Conservation (phyloP, 2,329 filamentous ascomycete genomes). For the Pseudonectria foliicola region DNA sequence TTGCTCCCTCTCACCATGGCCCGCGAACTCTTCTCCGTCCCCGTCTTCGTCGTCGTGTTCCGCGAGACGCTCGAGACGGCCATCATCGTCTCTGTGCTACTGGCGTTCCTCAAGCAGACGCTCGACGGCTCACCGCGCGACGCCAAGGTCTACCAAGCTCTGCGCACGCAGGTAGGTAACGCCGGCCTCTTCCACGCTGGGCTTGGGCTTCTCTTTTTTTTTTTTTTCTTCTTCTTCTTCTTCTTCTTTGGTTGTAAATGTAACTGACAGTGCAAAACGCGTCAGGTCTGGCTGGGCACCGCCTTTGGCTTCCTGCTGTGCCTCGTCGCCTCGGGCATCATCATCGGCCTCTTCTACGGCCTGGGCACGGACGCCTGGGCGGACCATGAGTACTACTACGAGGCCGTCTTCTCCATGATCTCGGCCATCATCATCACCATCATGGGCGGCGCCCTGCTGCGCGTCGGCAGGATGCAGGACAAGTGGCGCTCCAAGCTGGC, state of each 20-base stretch:
- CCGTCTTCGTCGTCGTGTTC: constrained; percentile 87
- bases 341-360: constrained; percentile 67
- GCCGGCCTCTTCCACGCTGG: not conserved
- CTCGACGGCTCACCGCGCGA: constrained; percentile 59
- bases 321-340: constrained; percentile 54
- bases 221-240: no score
- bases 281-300: constrained; percentile 50
- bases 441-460: constrained; percentile 73
- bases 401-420: constrained; percentile 70
- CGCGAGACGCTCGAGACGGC: constrained; percentile 76
- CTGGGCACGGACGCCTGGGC: constrained; percentile 64
- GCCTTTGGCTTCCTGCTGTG: constrained; percentile 42
- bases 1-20: constrained; percentile 51
- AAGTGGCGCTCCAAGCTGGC: constrained; percentile 81
- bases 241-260: no score
- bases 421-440: constrained; percentile 77
- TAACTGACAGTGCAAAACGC: constrained; percentile 1
- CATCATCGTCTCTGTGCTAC: constrained; percentile 77
- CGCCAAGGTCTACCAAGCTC: constrained; percentile 55
- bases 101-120: constrained; percentile 79
- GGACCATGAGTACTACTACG: constrained; percentile 68
- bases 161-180: constrained; percentile 53
- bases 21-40: constrained; percentile 66
- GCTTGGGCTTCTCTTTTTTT: no score
- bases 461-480: constrained; percentile 74